Percentiles rank a stretch among this genome's conserved stretches.
Evolutionary conservation across 73 alveolate genomes (phyloP).

Genomic region (Paramecium tetraurelia): DNA sequence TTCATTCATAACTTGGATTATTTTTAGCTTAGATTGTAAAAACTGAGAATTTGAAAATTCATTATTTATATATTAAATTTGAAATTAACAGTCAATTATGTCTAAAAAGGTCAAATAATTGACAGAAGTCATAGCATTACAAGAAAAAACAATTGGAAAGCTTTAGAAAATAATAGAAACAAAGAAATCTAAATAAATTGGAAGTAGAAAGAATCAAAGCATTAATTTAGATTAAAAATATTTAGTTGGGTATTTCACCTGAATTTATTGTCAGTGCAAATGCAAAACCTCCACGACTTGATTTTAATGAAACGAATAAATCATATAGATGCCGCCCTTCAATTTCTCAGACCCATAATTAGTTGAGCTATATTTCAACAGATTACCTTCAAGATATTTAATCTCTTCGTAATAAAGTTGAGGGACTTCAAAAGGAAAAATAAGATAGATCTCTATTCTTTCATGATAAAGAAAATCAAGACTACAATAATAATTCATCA

Average conservation of each 20-base stretch:
- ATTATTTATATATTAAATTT: not conserved
- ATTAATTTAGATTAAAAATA: not conserved
- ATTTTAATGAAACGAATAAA: not conserved
- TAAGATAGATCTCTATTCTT: not conserved
- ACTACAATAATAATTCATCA: not conserved
- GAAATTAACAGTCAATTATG: slow-evolving; percentile 1
- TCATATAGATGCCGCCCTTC: not conserved
- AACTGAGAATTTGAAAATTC: not conserved
- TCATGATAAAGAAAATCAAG: not conserved
- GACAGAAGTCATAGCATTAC: not conserved
- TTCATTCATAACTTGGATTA: no score
- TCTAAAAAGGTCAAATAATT: not conserved
- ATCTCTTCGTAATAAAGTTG: not conserved
- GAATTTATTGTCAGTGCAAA: not conserved
- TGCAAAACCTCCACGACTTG: not conserved
- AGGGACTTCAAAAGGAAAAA: not conserved
- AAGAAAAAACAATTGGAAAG: slow-evolving; percentile 1
- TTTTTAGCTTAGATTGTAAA: not conserved
- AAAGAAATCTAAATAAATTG: not conserved
- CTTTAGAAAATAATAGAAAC: not conserved
- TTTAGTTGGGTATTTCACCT: not conserved
- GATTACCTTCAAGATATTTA: not conserved
- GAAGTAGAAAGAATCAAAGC: not conserved
- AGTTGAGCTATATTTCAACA: not conserved
- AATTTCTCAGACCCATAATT: not conserved